Evolutionary conservation across 2,329 filamentous ascomycete species (phyloP).

Genomic region (Aaosphaeria arxii): DNA sequence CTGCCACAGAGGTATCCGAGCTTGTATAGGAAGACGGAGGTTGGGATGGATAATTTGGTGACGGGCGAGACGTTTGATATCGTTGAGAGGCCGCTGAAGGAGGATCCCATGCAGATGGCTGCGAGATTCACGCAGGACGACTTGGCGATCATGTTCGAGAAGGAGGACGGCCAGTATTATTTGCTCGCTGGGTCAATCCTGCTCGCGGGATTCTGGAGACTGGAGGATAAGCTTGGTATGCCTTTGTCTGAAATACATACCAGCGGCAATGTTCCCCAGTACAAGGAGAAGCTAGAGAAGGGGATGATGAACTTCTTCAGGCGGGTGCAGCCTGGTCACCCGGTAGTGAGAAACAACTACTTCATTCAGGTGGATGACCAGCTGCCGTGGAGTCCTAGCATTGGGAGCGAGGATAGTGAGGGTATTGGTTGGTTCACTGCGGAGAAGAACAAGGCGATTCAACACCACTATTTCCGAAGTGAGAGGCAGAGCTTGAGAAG

Average conservation of each 20-base stretch:
- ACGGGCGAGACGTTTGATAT: conserved; percentile 73
- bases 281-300: conserved; percentile 66
- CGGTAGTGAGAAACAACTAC: conserved; percentile 74
- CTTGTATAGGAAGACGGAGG: conserved; percentile 62
- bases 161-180: conserved; percentile 73
- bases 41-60: conserved; percentile 67
- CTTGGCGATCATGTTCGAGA: conserved; percentile 79
- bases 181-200: conserved; percentile 74
- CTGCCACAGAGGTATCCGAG: conserved; percentile 72
- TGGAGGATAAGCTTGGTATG: conserved; percentile 81
- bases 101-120: conserved; percentile 76
- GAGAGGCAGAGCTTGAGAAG: conserved; percentile 70
- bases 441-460: conserved; percentile 68
- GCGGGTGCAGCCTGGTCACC: conserved; percentile 64
- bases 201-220: conserved; percentile 78
- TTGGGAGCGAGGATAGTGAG: conserved; percentile 67
- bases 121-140: conserved; percentile 78
- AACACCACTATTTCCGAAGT: conserved; percentile 73
- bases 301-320: conserved; percentile 82
- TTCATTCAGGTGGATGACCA: conserved; percentile 83
- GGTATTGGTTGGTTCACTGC: conserved; percentile 72
- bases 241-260: conserved; percentile 75
- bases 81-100: conserved; percentile 58
- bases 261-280: conserved; percentile 71
- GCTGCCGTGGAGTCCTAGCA: conserved; percentile 72